phyloP scores from a whole-genome alignment of 805 yeast species.

The Kluyveromyces dobzhanskii region DNA sequence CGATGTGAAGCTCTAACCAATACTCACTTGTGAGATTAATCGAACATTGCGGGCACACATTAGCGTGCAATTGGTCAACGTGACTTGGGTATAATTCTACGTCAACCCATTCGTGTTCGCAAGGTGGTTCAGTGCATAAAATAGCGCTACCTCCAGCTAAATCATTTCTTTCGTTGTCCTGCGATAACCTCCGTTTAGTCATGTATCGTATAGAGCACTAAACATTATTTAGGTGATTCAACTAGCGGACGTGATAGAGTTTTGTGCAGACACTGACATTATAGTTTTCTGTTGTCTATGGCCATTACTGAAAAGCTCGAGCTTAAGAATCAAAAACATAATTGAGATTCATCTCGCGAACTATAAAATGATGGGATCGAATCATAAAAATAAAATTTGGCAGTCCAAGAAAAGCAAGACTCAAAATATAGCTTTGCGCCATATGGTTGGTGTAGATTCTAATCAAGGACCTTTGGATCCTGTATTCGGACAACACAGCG shows the following conservation, averaged over 20 bases:
- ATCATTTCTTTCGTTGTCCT: neutral
- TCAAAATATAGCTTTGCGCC: neutral
- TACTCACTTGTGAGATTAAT: slow-evolving; percentile 36
- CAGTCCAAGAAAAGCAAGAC: neutral
- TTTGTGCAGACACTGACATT: no score
- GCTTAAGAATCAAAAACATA: no score
- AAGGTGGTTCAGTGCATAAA: slow-evolving; percentile 13
- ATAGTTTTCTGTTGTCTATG: no score
- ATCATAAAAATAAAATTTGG: neutral
- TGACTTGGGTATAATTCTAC: slow-evolving; percentile 12
- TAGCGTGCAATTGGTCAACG: slow-evolving; percentile 11
- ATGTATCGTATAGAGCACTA: no score
- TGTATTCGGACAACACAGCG: slow-evolving; percentile 25
- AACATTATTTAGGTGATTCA: no score
- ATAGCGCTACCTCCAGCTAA: neutral
- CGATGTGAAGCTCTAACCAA: slow-evolving; percentile 40
- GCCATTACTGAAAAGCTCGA: no score
- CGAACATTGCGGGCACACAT: slow-evolving; percentile 33
- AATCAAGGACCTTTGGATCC: slow-evolving; percentile 13
- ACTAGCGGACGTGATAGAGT: no score
- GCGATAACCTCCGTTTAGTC: neutral
- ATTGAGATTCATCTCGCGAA: no score
- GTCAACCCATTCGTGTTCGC: slow-evolving; percentile 10
- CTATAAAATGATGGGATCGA: neutral
- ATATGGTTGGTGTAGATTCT: neutral